Evolutionary conservation across 2,329 filamentous ascomycete species (phyloP), one percentile per base, ranked within the genome.

Genomic region (Arthrobotrys musiformis): DNA sequence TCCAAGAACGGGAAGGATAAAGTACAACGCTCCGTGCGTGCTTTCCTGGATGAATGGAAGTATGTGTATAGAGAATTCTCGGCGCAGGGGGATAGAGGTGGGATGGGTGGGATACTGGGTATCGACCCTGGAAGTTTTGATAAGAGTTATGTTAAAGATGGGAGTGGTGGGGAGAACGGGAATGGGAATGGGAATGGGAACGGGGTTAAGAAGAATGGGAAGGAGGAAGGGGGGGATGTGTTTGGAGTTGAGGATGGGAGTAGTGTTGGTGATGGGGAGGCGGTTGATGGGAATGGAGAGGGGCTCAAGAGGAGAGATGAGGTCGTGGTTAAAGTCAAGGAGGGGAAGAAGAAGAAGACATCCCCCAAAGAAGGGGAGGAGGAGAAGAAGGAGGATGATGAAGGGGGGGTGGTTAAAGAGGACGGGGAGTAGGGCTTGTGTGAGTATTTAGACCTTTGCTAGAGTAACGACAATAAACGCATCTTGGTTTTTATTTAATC

Each of bases 1-100:
- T 97, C 93, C 83, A 98, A 98, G 86, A 97, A 97, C 82, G 94
- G 95, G 81, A 98, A 98, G 84, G 95, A 99, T 84, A 99, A 99
- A 85, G 93, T 99, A 37, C 94, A 94, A 82, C 97, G 97, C 85
- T 93, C 94, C 0, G 90, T 98, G 78, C 91, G 95, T 67, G 90
- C 89, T 80, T 98, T 96, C 85, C 86, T 99, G 68, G 96, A 94
- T 82, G 94, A 98, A 83, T 97, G 94, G 93, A 90, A 93, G 79
- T 99, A 97, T 82, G 92, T 93, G 0, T 99, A 94, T 84, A 91
- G 94, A 67, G 95, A 99, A 84, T 99, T 99, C 84, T 95, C 92
- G 40, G 94, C 97, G 8, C 93, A 94, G 1, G 94, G 94, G n/a
- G 95, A 98, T 83, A 89, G 93, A 68, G 91, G 90, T 83, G 90